Evolutionary conservation across 1,284 basidiomycete species (phyloP).

Genomic region (Pseudozyma sp.): DNA sequence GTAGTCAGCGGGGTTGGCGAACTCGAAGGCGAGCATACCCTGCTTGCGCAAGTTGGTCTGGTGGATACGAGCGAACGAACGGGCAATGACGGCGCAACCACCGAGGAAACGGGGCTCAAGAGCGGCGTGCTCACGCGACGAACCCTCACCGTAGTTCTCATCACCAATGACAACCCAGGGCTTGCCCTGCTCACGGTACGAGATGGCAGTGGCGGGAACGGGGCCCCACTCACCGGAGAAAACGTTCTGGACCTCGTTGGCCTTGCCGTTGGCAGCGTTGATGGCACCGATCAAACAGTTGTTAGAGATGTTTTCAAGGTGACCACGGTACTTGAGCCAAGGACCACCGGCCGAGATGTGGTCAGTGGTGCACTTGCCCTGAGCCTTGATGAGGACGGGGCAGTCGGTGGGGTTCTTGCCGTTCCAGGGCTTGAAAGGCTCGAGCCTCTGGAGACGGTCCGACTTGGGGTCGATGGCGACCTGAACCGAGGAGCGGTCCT

Average conservation of each 20-base stretch:
- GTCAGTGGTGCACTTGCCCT: conserved; percentile 93
- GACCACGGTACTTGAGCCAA: conserved; percentile 99
- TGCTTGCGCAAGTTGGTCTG: conserved; percentile 89
- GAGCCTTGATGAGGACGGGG: conserved; percentile 95
- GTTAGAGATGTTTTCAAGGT: conserved; percentile 98
- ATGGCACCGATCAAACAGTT: conserved; percentile 96
- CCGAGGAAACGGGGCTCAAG: conserved; percentile 97
- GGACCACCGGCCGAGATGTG: conserved; percentile 90
- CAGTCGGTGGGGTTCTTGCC: conserved; percentile 90
- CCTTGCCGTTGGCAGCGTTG: conserved; percentile 92
- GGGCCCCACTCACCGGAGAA: conserved; percentile 85
- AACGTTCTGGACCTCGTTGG: conserved; percentile 93
- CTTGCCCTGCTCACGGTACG: conserved; percentile 89
- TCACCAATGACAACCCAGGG: conserved; percentile 91
- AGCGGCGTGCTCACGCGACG: conserved; percentile 96
- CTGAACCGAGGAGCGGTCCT: conserved; percentile 82
- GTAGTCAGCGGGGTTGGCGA: conserved; percentile 66
- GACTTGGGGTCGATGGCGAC: conserved; percentile 89
- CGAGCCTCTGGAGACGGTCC: conserved; percentile 93
- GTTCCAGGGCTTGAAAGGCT: conserved; percentile 92
- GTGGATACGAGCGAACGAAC: conserved; percentile 98
- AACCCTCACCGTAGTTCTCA: conserved; percentile 95
- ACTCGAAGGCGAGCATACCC: conserved; percentile 66
- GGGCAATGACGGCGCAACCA: conserved; percentile 92
- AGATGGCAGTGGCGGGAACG: conserved; percentile 85